Conservation (phyloP, 2,329 filamentous ascomycete species). For the Fusarium transvaalense region DNA sequence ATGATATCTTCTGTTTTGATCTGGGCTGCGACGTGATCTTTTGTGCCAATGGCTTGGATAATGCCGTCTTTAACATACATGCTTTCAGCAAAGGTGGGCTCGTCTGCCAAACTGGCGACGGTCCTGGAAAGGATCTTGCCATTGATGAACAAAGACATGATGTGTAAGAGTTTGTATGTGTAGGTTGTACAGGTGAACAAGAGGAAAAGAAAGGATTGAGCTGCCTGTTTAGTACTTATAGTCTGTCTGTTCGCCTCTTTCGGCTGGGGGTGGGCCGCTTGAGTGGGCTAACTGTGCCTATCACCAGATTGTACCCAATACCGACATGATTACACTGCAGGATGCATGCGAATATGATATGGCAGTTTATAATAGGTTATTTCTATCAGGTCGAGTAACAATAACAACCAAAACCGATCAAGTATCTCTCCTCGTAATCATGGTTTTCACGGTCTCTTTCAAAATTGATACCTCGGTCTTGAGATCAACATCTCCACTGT, state of each 20-base stretch:
- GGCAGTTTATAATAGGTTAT: background rate
- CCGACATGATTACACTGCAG: background rate
- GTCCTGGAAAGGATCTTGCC: constrained; percentile 48
- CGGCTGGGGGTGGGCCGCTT: constrained; percentile 19
- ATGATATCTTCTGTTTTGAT: constrained; percentile 7
- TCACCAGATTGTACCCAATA: constrained; percentile 24
- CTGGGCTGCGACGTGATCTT: constrained; percentile 46
- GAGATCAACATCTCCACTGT: constrained; percentile 7
- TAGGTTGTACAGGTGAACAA: background rate
- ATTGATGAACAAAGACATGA: constrained; percentile 48
- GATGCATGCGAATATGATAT: constrained; percentile 19
- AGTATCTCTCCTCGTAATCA: background rate
- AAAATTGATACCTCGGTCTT: constrained; percentile 21
- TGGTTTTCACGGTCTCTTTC: background rate
- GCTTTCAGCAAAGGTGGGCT: constrained; percentile 50
- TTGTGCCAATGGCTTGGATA: constrained; percentile 53
- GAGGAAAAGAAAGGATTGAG: background rate
- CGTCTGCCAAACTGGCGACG: constrained; percentile 41
- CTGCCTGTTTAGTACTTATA: constrained; percentile 31
- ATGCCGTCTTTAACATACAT: constrained; percentile 53
- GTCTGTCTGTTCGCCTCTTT: constrained; percentile 1
- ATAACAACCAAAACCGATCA: background rate
- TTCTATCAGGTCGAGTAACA: background rate
- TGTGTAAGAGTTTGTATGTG: background rate
- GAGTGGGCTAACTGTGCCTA: constrained; percentile 36